These are phyloP conservation scores for Aspergillus conjunctus DNA, from an alignment of 495 filamentous ascomycete genomes.

Conservation along the genomic window DNA sequence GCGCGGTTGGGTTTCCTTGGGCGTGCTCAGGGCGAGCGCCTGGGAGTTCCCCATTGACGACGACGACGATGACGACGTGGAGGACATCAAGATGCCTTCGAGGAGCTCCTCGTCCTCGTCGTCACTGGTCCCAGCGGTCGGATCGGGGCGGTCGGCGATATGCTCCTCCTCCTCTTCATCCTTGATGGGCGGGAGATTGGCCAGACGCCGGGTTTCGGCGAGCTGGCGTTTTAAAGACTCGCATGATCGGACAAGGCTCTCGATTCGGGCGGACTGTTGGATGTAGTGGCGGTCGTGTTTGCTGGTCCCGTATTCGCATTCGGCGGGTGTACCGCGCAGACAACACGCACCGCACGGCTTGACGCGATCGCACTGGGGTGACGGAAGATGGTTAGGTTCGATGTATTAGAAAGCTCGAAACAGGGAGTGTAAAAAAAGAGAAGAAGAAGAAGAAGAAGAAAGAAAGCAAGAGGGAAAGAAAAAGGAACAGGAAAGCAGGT, in stretches of 20 bases:
- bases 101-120: conserved; percentile 2
- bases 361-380: conserved; percentile 31
- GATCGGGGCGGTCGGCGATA: not conserved
- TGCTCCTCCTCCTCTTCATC: conserved; percentile 19
- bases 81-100: not conserved
- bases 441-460: not conserved
- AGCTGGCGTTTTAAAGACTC: conserved; percentile 26
- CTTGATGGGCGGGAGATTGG: conserved; percentile 24
- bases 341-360: conserved; percentile 36
- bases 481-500: not conserved
- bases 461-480: not conserved
- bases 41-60: not conserved
- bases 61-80: not conserved
- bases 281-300: conserved; percentile 34
- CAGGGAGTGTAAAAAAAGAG: not conserved
- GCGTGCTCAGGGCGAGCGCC: not conserved
- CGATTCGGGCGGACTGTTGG: conserved; percentile 31
- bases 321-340: conserved; percentile 31
- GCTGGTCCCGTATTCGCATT: conserved; percentile 35
- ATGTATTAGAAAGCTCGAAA: not conserved
- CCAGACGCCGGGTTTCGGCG: conserved; percentile 22
- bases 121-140: not conserved
- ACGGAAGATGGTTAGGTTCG: not conserved
- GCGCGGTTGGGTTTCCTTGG: not conserved
- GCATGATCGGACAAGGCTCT: conserved; percentile 27